Percentiles rank a stretch among this genome's conserved stretches.
These are phyloP conservation scores for Lyophyllum atratum DNA, from an alignment of 768 basidiomycete species.

Conservation along the genomic window DNA sequence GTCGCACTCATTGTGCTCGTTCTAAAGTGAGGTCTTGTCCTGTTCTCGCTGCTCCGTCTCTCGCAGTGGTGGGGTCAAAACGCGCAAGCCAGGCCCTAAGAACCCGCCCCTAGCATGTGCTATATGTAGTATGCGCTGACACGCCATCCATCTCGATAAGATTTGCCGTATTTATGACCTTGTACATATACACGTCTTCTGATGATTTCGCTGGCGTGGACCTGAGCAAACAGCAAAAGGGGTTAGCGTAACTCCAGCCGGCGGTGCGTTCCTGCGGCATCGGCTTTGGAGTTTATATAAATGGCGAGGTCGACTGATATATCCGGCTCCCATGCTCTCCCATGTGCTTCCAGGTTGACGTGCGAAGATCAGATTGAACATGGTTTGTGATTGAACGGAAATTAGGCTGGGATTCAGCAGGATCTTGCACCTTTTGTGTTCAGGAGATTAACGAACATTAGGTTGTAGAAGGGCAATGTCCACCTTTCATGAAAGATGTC, in stretches of 20 bases:
- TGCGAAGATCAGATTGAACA: background rate
- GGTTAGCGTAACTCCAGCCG: constrained; percentile 7
- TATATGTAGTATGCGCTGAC: background rate
- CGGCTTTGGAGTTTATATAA: background rate
- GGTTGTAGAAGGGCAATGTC: too few species aligned
- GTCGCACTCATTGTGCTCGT: background rate
- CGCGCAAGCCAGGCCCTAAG: background rate
- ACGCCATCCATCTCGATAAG: constrained; percentile 1
- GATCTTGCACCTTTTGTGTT: background rate
- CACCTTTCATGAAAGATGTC: too few species aligned
- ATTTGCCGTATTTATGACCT: background rate
- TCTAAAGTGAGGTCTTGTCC: background rate
- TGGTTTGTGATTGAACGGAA: background rate
- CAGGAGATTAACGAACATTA: background rate
- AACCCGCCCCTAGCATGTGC: background rate
- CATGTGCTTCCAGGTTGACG: background rate
- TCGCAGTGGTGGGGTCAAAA: background rate
- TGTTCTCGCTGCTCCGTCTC: background rate
- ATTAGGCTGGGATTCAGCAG: background rate
- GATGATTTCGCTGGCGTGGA: background rate
- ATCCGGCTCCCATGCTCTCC: background rate
- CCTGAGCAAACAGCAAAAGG: background rate
- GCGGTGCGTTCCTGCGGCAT: constrained; percentile 10
- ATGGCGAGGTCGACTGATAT: background rate
- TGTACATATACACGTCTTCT: background rate